phyloP scores from a whole-genome alignment of 169 alveolate species.

The Sarcocystis neurona region DNA sequence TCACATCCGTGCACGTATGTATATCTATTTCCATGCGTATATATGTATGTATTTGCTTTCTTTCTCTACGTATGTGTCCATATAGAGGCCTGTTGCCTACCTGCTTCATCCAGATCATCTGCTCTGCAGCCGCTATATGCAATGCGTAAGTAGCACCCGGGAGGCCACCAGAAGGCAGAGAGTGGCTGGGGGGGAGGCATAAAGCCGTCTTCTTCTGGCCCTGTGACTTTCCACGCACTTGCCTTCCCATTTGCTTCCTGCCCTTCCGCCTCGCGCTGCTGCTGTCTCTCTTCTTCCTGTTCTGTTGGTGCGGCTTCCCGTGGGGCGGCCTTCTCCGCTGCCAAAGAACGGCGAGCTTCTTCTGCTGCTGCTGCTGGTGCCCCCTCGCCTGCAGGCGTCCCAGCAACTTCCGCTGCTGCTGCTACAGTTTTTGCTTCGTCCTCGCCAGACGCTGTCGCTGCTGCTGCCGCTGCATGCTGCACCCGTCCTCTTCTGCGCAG shows the following conservation, averaged over 20 bases:
- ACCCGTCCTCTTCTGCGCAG: too few species aligned
- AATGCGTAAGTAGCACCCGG: conserved; percentile 6
- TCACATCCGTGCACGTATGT: neutral
- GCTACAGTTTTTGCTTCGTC: too few species aligned
- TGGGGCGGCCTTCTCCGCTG: too few species aligned
- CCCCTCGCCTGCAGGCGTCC: neutral
- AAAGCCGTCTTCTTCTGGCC: neutral
- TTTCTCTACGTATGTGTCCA: too few species aligned
- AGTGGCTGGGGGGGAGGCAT: neutral
- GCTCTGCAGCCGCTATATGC: neutral
- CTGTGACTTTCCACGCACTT: neutral
- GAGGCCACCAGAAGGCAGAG: conserved; percentile 11
- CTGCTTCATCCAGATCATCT: neutral
- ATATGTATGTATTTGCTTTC: too few species aligned
- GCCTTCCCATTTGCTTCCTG: too few species aligned
- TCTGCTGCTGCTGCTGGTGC: neutral
- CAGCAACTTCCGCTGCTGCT: neutral
- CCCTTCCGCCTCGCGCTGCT: neutral
- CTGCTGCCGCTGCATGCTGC: neutral
- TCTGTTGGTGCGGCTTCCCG: neutral
- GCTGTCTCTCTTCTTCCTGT: neutral
- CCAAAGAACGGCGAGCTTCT: too few species aligned
- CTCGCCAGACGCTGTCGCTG: neutral
- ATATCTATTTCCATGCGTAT: too few species aligned
- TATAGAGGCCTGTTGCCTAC: too few species aligned